Base-by-base conservation (phyloP, 2,329 filamentous ascomycete genomes). In the Podosphaera fusca region DNA sequence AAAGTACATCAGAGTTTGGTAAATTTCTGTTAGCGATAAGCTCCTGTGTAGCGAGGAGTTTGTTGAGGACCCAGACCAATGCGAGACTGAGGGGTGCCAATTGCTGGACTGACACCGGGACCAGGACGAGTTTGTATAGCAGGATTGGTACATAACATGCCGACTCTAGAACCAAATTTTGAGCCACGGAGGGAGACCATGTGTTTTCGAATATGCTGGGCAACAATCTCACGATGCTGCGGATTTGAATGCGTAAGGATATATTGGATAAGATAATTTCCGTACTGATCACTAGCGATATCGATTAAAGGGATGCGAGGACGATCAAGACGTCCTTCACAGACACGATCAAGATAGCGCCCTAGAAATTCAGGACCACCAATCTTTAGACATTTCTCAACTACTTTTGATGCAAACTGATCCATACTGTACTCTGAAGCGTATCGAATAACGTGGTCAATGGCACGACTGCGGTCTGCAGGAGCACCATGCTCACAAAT, bases 301-400 rank as follows among this genome's bases (percentile, higher is more conserved):
- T 98, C 90, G 68, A 98, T 96, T 64, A 98, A 75, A 2, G 92
- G 90, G 72, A 96, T 96, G 57, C 92, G 88, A 59, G 92, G 90
- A 63, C 92, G 85, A 68, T 95, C 89, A 49, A 82, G 75, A 60
- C 87, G 86, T 58, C 87, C 87, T 69, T 95, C 90, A 68, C 89
- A 96, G 59, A 98, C 88, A 59, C 89, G 84, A 68, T 94, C 85
- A 59, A 98, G 81, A 67, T 96, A 98, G 60, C 87, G 87, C 60
- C 88, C 79, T 49, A 98, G 77, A 67, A 98, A 98, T 52, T 96
- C 90, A 33, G 77, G 72, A 34, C 88, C 87, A 50, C 90, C 87
- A 71, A 98, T 94, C 74, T 98, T 98, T 63, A 98, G 80, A 66
- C 92, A 98, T 72, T 98, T 98, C 72, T 98, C 90, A 60, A 98